Evolutionary conservation across 2,329 filamentous ascomycete species (phyloP).

Genomic region (Colletotrichum godetiae): DNA sequence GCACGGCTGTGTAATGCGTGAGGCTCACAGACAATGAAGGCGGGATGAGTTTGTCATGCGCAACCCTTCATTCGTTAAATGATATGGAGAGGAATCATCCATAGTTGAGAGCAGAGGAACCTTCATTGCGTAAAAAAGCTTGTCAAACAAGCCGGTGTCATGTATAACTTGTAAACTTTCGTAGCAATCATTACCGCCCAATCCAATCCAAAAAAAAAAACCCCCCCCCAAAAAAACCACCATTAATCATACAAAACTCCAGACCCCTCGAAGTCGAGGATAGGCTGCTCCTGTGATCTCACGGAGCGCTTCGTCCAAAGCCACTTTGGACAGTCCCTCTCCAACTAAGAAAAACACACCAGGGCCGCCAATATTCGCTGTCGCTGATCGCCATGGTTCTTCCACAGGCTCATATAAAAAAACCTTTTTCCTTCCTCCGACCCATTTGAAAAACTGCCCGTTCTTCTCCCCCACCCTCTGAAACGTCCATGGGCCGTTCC

Average conservation of each 20-base stretch:
- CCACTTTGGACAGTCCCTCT: background rate
- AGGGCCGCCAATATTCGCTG: background rate
- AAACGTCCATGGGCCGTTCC: constrained; percentile 9
- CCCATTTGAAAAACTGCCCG: background rate
- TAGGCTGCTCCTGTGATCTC: background rate
- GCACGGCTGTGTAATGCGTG: background rate
- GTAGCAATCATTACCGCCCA: constrained; percentile 12
- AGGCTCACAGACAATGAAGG: background rate
- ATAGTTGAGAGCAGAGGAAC: background rate
- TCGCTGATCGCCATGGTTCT: background rate
- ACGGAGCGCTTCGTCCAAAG: background rate
- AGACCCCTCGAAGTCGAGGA: background rate
- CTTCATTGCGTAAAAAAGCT: background rate
- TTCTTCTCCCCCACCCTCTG: background rate
- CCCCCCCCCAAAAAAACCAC: background rate
- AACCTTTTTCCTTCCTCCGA: background rate
- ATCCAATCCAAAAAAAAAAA: too few relatives aligned
- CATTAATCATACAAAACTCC: constrained; percentile 13
- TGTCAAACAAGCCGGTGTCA: background rate
- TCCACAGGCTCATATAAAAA: background rate
- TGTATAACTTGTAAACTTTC: constrained; percentile 7
- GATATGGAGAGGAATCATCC: background rate
- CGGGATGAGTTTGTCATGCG: background rate
- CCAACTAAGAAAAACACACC: background rate
- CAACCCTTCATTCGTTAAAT: background rate